These are phyloP conservation scores for Catharanthus roseus DNA, from an alignment of 257 asterid species.

Conservation along the genomic window DNA sequence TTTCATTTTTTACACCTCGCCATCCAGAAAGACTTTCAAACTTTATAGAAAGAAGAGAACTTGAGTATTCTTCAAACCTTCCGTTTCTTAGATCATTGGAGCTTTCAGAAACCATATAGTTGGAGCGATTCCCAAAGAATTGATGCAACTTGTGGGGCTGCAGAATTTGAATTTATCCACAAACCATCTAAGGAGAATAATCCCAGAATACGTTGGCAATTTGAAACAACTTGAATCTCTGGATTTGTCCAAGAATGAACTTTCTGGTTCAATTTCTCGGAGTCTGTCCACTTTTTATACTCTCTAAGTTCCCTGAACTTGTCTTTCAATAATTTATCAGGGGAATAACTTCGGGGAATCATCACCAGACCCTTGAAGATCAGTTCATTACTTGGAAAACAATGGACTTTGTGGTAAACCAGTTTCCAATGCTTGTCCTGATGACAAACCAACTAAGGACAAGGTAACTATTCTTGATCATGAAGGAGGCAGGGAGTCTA, in stretches of 20 bases:
- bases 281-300: conserved; percentile 20
- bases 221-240: conserved; percentile 26
- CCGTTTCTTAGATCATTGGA: neutral
- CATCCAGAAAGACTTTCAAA: neutral
- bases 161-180: conserved; percentile 21
- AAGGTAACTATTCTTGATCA: neutral
- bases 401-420: conserved; percentile 7
- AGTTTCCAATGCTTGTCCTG: neutral
- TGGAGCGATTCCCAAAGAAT: conserved; percentile 16
- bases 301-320: conserved; percentile 30
- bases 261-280: conserved; percentile 28
- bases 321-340: conserved; percentile 26
- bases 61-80: conserved; percentile 9
- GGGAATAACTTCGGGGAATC: conserved; percentile 33
- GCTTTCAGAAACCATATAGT: conserved; percentile 4
- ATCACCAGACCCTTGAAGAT: conserved; percentile 20
- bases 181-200: conserved; percentile 25
- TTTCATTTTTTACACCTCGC: neutral
- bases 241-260: conserved; percentile 27
- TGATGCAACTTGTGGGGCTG: conserved; percentile 16
- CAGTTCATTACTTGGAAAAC: neutral
- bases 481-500: neutral
- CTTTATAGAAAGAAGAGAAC: conserved; percentile 9
- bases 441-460: too few relatives aligned
- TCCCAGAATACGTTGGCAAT: conserved; percentile 25